Evolutionary conservation across 2,329 filamentous ascomycete genomes (phyloP), one percentile per base, ranked within the genome.

Genomic region (Colletotrichum gigasporum): DNA sequence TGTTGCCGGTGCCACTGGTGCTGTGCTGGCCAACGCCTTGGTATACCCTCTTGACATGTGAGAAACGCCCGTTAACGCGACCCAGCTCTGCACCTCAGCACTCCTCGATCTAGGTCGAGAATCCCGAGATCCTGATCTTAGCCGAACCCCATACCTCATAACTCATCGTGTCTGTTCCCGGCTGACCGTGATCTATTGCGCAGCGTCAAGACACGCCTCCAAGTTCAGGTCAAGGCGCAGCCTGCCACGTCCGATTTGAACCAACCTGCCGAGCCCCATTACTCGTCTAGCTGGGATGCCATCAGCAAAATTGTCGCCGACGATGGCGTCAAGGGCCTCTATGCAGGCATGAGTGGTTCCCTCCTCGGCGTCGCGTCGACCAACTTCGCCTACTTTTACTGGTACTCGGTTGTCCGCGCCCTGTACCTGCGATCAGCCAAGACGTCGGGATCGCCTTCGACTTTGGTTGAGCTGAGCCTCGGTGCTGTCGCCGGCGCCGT

Each of bases 341-440:
- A 99, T 73, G 89, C 92, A 54, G 96, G 96, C 65, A 94, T 99
- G 76, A 85, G 88, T 65, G 94, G 95, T 52, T 89, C 94, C 4
- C 83, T 99, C 16, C 81, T 98, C 53, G 96, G 96, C 56, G 96
- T 99, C 34, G 95, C 94, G 2, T 97, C 94, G 24, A 98, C 95
- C 54, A 99, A 99, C 79, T 99, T 99, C 76, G 96, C 96, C 72
- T 99, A 99, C 81, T 99, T 99, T 77, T 99, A 99, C 82, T 98
- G 95, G 94, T 98, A 98, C 77, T 95, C 93, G 5, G 81, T 96
- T 26, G 93, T 97, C 30, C 89, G 96, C 67, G 88, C 88, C 14
- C 78, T 97, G 18, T 98, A 98, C 76, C 79, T 92, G 69, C 86
- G 86, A 69, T 81, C 87, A 39, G 76, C 84, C 66, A 86, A 85